Evolutionary conservation across 805 yeast genomes (phyloP).

Genomic region (Starmerella apis): DNA sequence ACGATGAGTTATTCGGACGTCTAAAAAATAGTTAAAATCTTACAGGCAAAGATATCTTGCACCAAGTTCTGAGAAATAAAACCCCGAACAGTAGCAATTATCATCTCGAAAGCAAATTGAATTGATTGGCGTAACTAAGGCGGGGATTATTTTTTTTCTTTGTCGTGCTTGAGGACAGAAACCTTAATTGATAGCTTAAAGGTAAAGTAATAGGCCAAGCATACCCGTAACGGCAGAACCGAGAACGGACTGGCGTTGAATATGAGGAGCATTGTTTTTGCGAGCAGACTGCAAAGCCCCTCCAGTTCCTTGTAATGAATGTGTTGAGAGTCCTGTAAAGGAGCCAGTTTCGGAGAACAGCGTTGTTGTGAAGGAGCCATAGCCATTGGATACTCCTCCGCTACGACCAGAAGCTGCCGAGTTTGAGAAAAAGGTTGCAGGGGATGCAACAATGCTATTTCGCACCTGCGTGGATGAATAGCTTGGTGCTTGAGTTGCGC

Average conservation of each 20-base stretch:
- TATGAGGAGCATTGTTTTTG: background rate
- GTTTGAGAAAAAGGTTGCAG: constrained; percentile 9
- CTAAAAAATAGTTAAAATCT: background rate
- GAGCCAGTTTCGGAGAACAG: background rate
- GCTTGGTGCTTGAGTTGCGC: constrained; percentile 24
- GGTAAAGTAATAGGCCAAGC: constrained; percentile 5
- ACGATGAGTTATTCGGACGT: background rate
- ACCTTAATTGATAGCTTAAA: background rate
- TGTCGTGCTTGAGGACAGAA: too few relatives aligned
- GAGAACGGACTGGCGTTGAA: background rate
- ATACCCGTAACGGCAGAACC: background rate
- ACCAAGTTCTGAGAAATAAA: too few relatives aligned
- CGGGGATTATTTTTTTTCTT: too few relatives aligned
- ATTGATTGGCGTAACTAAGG: too few relatives aligned
- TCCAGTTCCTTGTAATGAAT: background rate
- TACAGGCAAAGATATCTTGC: background rate
- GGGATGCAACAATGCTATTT: constrained; percentile 8
- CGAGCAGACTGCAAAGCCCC: background rate
- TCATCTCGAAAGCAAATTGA: too few relatives aligned
- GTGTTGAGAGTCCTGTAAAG: background rate
- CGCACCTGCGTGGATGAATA: constrained; percentile 17
- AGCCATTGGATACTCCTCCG: too few relatives aligned
- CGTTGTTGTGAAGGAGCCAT: background rate
- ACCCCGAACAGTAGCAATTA: too few relatives aligned
- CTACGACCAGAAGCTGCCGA: constrained; percentile 1